Percentiles rank a stretch among this genome's conserved stretches.
These are phyloP conservation scores for Clitocybe nebularis DNA, from an alignment of 1,284 basidiomycete species.

Conservation along the genomic window DNA sequence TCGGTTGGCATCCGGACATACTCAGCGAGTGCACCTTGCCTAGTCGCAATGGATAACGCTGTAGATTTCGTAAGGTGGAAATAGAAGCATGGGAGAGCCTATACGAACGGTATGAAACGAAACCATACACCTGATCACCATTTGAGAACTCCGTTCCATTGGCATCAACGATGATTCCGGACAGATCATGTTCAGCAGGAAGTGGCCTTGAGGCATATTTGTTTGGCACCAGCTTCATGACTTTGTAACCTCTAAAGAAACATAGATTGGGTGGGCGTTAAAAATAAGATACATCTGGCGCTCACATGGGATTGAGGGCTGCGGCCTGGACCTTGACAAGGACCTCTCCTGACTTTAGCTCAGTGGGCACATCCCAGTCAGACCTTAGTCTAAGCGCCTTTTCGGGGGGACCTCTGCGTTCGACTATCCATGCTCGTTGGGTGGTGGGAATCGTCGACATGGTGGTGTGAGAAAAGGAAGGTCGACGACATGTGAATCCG, in stretches of 20 bases:
- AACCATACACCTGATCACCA: slow-evolving; percentile 62
- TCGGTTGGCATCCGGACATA: slow-evolving; percentile 44
- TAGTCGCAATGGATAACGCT: slow-evolving; percentile 24
- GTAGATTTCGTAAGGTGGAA: slow-evolving; percentile 3
- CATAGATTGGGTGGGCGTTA: background rate
- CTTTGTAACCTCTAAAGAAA: slow-evolving; percentile 52
- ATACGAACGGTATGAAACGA: slow-evolving; percentile 34
- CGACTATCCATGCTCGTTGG: slow-evolving; percentile 39
- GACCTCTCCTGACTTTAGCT: slow-evolving; percentile 43
- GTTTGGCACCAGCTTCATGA: slow-evolving; percentile 49
- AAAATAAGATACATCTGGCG: slow-evolving; percentile 6
- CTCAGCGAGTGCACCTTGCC: slow-evolving; percentile 51
- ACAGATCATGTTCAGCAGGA: slow-evolving; percentile 56
- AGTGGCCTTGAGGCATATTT: slow-evolving; percentile 44
- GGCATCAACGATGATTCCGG: slow-evolving; percentile 54
- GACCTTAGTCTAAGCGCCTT: slow-evolving; percentile 41
- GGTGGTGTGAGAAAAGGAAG: slow-evolving; percentile 6
- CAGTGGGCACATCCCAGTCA: slow-evolving; percentile 43
- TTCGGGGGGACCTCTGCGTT: slow-evolving; percentile 36
- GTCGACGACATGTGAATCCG: background rate
- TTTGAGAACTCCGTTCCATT: slow-evolving; percentile 46
- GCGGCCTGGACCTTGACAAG: slow-evolving; percentile 61
- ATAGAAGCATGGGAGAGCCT: background rate
- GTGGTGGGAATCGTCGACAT: slow-evolving; percentile 26
- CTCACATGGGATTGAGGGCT: slow-evolving; percentile 66